Evolutionary conservation across 2,329 filamentous ascomycete species (phyloP).

Genomic region (Epichloe brachyelytri): DNA sequence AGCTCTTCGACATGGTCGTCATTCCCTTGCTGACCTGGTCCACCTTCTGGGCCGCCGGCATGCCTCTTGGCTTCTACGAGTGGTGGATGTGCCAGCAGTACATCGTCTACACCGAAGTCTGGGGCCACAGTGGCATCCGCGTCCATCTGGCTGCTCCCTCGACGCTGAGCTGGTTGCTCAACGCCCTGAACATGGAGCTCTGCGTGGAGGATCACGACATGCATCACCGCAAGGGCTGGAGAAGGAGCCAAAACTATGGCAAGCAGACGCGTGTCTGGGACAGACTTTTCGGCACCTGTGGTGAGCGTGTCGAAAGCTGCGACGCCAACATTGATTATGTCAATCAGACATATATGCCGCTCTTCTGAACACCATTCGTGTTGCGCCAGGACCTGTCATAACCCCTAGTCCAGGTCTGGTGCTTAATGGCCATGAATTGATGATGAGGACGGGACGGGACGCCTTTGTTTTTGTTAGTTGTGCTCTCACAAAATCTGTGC

Average conservation of each 20-base stretch:
- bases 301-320: slow-evolving; percentile 21
- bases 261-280: slow-evolving; percentile 20
- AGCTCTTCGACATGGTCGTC: slow-evolving; percentile 27
- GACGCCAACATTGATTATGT: slow-evolving; percentile 19
- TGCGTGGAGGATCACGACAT: slow-evolving; percentile 29
- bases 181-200: slow-evolving; percentile 21
- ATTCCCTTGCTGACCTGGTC: slow-evolving; percentile 26
- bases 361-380: slow-evolving; percentile 7
- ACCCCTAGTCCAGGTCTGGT: too few species aligned
- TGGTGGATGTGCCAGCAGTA: slow-evolving; percentile 33
- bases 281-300: slow-evolving; percentile 21
- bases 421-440: too few species aligned
- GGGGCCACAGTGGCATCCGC: slow-evolving; percentile 26
- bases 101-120: slow-evolving; percentile 25
- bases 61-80: slow-evolving; percentile 32
- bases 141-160: slow-evolving; percentile 20
- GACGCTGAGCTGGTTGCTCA: slow-evolving; percentile 20
- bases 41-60: slow-evolving; percentile 17
- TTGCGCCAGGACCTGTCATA: too few species aligned
- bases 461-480: too few species aligned
- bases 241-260: slow-evolving; percentile 18
- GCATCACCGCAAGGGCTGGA: slow-evolving; percentile 25
- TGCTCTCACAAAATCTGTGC: too few species aligned
- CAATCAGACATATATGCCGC: slow-evolving; percentile 15
- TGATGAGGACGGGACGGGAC: too few species aligned